Conservation (phyloP, 139 green algal species). For the Pedinophyceae sp. region DNA sequence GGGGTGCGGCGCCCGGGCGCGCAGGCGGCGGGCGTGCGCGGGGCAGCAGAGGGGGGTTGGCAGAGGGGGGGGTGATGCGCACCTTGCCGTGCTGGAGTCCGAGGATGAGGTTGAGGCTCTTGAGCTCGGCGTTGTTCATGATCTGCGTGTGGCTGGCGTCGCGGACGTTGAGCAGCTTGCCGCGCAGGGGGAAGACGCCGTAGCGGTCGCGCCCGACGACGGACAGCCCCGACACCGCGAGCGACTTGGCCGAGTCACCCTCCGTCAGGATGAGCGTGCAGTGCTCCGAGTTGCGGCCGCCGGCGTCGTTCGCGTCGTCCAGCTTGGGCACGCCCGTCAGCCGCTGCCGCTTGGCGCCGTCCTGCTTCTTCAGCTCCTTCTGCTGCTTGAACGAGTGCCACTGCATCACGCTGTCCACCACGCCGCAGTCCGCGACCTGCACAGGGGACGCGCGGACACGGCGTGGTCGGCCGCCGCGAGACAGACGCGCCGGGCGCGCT, state of each 20-base stretch:
- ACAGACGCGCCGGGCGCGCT: too few relatives aligned
- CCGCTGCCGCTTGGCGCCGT: slow-evolving; percentile 73
- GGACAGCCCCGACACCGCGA: slow-evolving; percentile 82
- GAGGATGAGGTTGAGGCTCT: slow-evolving; percentile 98
- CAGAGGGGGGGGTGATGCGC: too few relatives aligned
- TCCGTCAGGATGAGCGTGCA: slow-evolving; percentile 99
- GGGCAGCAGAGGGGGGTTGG: too few relatives aligned
- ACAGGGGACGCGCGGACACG: too few relatives aligned
- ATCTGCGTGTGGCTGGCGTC: slow-evolving; percentile 82
- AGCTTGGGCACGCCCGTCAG: slow-evolving; percentile 87
- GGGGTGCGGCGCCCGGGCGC: too few relatives aligned
- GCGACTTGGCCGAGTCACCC: slow-evolving; percentile 91
- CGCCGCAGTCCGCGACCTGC: slow-evolving; percentile 16
- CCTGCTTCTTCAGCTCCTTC: slow-evolving; percentile 93
- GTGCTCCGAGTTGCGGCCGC: slow-evolving; percentile 52
- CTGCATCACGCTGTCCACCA: slow-evolving; percentile 75
- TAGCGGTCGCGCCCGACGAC: slow-evolving; percentile 91
- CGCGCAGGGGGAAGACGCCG: slow-evolving; percentile 93
- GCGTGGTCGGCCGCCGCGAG: too few relatives aligned
- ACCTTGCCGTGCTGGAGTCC: slow-evolving; percentile 90
- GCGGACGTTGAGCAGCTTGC: slow-evolving; percentile 98
- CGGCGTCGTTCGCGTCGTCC: slow-evolving; percentile 94
- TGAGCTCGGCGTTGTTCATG: slow-evolving; percentile 90
- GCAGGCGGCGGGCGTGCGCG: too few relatives aligned
- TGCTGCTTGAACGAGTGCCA: slow-evolving; percentile 83